phyloP scores from a whole-genome alignment of 176 grass and related monocot genomes.

The Canna indica region DNA sequence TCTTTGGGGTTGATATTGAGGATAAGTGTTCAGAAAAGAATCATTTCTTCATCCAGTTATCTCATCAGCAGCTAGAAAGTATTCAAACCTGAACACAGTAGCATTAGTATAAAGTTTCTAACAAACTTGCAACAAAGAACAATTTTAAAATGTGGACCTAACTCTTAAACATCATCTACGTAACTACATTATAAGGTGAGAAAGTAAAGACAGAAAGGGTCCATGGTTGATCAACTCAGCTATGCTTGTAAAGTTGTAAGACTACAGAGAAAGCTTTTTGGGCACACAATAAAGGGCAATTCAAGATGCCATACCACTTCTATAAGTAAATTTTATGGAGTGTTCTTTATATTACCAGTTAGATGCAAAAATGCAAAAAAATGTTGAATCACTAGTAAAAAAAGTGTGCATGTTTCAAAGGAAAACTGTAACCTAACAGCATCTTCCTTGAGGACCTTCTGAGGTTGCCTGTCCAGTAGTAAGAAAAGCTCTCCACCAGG shows the following conservation, averaged over 20 bases:
- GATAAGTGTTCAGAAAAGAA: too few relatives aligned
- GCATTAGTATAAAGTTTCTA: too few relatives aligned
- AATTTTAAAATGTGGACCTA: background rate
- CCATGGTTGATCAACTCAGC: background rate
- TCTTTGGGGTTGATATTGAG: too few relatives aligned
- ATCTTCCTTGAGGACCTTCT: conserved; percentile 78
- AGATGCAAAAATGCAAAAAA: background rate
- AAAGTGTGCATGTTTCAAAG: background rate
- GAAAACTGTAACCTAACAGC: conserved; percentile 59
- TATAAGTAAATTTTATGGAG: background rate
- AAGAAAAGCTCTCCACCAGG: conserved; percentile 84
- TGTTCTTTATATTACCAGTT: background rate
- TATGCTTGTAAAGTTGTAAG: background rate
- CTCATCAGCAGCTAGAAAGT: background rate
- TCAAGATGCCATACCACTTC: background rate
- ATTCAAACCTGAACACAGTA: too few relatives aligned
- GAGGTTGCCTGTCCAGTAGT: conserved; percentile 74
- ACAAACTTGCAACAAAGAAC: background rate
- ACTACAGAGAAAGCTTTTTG: background rate
- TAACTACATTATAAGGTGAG: background rate
- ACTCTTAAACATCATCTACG: background rate
- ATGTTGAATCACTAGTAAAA: background rate
- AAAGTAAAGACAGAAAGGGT: background rate
- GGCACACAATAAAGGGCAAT: background rate
- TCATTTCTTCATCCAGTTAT: too few relatives aligned